These are phyloP conservation scores for Spencermartinsiella ligniputridi DNA, from an alignment of 1,139 yeast genomes.

Conservation along the genomic window DNA sequence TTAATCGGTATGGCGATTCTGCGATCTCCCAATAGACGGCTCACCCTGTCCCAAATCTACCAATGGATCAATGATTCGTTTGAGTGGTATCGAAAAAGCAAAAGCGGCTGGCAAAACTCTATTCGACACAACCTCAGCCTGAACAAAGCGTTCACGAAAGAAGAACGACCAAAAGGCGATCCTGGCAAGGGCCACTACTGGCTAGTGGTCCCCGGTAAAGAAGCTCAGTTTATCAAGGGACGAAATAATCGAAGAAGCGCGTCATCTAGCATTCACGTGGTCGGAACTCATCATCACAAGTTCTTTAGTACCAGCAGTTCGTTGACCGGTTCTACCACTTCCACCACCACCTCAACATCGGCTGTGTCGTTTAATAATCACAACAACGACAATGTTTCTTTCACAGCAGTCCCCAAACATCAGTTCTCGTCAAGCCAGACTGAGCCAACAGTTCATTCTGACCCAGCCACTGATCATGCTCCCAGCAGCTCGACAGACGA, in stretches of 20 bases:
- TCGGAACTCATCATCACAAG: not conserved
- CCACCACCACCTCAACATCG: not conserved
- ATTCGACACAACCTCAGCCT: slow-evolving; percentile 80
- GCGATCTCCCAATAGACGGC: slow-evolving; percentile 70
- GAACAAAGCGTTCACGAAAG: slow-evolving; percentile 84
- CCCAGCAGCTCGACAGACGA: slow-evolving; percentile 19
- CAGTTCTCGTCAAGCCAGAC: not conserved
- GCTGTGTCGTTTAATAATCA: not conserved
- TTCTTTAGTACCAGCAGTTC: not conserved
- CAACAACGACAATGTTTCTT: not conserved
- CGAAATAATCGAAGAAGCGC: slow-evolving; percentile 5
- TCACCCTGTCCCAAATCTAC: slow-evolving; percentile 88
- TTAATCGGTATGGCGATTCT: slow-evolving; percentile 91
- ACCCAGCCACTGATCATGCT: slow-evolving; percentile 7
- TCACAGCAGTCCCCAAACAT: not conserved
- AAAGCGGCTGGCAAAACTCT: slow-evolving; percentile 93
- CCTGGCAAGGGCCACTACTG: slow-evolving; percentile 95
- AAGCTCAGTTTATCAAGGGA: slow-evolving; percentile 69
- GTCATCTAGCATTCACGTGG: not conserved
- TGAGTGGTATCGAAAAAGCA: slow-evolving; percentile 75
- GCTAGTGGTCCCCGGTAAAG: slow-evolving; percentile 82
- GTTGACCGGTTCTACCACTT: not conserved
- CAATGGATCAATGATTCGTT: slow-evolving; percentile 89
- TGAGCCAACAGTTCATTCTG: not conserved
- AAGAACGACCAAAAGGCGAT: slow-evolving; percentile 81